phyloP scores from a whole-genome alignment of 2,329 filamentous ascomycete species.

The Colletotrichum tamarilloi region DNA sequence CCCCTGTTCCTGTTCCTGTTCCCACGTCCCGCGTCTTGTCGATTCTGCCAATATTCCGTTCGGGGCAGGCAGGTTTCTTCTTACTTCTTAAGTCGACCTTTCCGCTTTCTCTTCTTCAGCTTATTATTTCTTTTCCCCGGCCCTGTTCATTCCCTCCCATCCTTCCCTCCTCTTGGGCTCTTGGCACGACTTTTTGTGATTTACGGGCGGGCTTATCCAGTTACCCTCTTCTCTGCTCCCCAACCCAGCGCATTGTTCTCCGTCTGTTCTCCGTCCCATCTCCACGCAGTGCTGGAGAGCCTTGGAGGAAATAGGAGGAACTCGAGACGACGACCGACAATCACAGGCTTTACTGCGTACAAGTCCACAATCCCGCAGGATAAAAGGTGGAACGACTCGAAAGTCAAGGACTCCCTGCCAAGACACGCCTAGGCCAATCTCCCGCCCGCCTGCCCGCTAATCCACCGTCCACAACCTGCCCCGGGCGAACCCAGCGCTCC shows the following conservation, averaged over 20 bases:
- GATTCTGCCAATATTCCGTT: too few species aligned
- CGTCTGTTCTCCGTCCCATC: not conserved
- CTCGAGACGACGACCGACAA: not conserved
- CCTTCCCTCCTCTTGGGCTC: not conserved
- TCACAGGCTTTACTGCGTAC: not conserved
- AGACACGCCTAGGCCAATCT: slow-evolving; percentile 12
- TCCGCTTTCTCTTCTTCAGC: not conserved
- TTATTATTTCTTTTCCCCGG: not conserved
- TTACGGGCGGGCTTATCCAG: not conserved
- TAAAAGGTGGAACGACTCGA: not conserved
- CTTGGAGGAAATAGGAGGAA: not conserved
- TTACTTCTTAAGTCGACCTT: not conserved
- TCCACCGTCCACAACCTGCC: not conserved
- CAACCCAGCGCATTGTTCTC: not conserved
- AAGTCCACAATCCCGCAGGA: not conserved
- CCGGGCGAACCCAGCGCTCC: too few species aligned
- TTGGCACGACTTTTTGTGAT: not conserved
- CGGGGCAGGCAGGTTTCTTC: not conserved
- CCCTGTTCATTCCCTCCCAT: not conserved
- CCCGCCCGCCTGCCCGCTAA: slow-evolving; percentile 5
- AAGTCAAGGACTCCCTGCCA: not conserved
- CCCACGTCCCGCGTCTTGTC: not conserved
- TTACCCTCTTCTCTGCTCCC: too few species aligned
- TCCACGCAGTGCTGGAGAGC: not conserved
- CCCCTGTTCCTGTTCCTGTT: not conserved